phyloP scores from a whole-genome alignment of 1,284 basidiomycete genomes.

The Ceratobasidium sp. region DNA sequence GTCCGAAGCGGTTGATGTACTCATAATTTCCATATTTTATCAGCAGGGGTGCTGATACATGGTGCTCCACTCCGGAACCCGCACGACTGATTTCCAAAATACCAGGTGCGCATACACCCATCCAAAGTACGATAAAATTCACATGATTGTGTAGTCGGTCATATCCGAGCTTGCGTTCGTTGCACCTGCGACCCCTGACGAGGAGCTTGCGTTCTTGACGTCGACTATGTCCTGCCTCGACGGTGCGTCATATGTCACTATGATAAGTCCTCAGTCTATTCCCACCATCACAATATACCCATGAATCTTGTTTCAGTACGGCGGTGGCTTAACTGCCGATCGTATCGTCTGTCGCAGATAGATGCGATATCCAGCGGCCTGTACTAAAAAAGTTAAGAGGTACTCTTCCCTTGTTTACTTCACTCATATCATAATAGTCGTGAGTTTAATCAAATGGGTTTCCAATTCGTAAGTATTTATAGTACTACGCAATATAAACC shows the following conservation, averaged over 20 bases:
- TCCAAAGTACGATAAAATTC: background rate
- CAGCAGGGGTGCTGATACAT: no score
- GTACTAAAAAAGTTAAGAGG: background rate
- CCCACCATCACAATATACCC: background rate
- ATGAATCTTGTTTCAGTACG: constrained; percentile 21
- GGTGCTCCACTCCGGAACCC: no score
- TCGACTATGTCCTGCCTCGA: constrained; percentile 41
- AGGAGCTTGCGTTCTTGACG: constrained; percentile 40
- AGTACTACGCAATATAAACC: no score
- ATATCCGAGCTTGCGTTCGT: constrained; percentile 39
- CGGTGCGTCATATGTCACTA: constrained; percentile 42
- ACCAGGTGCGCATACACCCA: constrained; percentile 6
- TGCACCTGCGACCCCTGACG: constrained; percentile 27
- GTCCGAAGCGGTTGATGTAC: no score
- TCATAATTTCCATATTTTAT: no score
- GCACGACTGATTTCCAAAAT: constrained; percentile 35
- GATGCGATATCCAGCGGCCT: background rate
- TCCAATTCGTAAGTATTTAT: no score
- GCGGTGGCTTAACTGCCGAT: constrained; percentile 33
- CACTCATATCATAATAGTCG: no score
- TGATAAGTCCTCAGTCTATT: constrained; percentile 3
- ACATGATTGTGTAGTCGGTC: constrained; percentile 4
- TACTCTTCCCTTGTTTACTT: no score
- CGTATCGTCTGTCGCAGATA: constrained; percentile 30
- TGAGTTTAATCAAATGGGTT: no score